These are phyloP conservation scores for Cordyceps farinosa DNA, from an alignment of 2,329 filamentous ascomycete genomes.

Conservation along the genomic window DNA sequence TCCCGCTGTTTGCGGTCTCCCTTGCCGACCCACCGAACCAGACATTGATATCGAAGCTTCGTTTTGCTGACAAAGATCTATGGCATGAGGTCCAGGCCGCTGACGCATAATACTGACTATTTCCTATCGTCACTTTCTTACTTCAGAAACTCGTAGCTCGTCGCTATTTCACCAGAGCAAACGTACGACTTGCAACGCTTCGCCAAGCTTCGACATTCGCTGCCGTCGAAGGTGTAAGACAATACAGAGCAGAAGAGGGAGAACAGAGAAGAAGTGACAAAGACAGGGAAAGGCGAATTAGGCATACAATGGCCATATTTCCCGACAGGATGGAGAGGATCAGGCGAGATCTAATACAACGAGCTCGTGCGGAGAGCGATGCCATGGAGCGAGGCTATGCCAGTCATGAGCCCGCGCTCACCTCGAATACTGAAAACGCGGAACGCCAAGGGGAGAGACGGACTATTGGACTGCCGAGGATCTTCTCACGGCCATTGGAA, in stretches of 20 bases:
- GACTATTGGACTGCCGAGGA: background rate
- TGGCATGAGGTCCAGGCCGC: background rate
- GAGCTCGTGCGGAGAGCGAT: background rate
- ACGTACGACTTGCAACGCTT: background rate
- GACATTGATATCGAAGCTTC: constrained; percentile 1
- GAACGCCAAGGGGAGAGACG: background rate
- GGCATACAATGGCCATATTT: background rate
- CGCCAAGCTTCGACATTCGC: background rate
- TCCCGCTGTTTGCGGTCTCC: background rate
- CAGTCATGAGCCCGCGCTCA: background rate
- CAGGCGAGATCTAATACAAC: constrained; percentile 7
- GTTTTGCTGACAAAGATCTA: background rate
- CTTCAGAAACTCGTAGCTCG: no score
- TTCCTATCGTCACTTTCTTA: background rate
- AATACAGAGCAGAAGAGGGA: background rate
- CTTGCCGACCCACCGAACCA: background rate
- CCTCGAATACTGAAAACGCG: background rate
- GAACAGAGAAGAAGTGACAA: background rate
- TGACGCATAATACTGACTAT: background rate
- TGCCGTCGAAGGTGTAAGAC: background rate
- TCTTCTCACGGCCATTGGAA: background rate
- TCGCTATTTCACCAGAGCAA: background rate
- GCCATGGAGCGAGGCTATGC: background rate
- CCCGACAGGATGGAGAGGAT: background rate
- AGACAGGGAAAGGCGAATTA: background rate